phyloP scores from a whole-genome alignment of 768 basidiomycete species.

The Calocera cornea region DNA sequence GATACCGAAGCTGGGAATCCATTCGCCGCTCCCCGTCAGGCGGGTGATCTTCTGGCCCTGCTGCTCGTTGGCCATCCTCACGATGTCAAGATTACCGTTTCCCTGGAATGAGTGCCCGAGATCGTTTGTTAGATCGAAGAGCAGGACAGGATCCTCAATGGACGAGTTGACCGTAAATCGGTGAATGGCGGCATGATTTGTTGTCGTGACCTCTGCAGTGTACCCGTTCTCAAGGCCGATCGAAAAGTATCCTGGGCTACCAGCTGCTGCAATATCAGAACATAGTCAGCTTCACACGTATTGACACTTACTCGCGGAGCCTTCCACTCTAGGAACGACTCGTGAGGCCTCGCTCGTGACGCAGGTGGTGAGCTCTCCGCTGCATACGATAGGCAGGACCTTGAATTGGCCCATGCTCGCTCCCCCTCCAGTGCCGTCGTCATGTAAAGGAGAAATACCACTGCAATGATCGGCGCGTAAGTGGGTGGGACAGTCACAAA shows the following conservation, averaged over 20 bases:
- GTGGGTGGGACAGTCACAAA: neutral
- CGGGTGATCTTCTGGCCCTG: slow-evolving; percentile 7
- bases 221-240: slow-evolving; percentile 11
- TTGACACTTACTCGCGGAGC: neutral
- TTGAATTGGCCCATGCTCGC: slow-evolving; percentile 12
- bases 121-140: slow-evolving; percentile 12
- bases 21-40: slow-evolving; percentile 11
- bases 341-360: neutral
- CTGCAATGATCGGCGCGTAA: neutral
- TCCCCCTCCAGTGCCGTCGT: slow-evolving; percentile 15
- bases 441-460: slow-evolving; percentile 13
- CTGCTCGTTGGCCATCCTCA: neutral
- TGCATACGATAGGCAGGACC: neutral
- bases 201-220: slow-evolving; percentile 13
- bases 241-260: slow-evolving; percentile 6
- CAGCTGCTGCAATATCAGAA: no score
- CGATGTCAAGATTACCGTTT: neutral
- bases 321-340: neutral
- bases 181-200: slow-evolving; percentile 13
- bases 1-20: slow-evolving; percentile 11
- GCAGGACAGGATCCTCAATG: neutral
- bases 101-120: slow-evolving; percentile 13
- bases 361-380: neutral
- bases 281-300: no score
- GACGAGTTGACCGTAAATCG: slow-evolving; percentile 10